Base-by-base conservation (phyloP, 176 grass and related monocot genomes). In the Lolium multiflorum region DNA sequence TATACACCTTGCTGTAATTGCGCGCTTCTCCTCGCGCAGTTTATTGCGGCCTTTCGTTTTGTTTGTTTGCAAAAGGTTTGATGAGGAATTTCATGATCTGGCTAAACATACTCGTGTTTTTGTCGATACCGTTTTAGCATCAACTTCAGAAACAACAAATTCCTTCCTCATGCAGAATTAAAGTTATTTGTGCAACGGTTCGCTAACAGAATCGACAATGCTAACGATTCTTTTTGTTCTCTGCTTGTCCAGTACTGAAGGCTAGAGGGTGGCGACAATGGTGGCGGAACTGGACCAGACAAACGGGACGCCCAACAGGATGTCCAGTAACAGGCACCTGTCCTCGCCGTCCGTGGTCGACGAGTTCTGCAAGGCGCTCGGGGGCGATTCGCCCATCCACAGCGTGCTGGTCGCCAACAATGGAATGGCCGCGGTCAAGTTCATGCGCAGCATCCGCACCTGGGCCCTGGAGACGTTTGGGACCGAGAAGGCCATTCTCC, bases 401-500 rank as follows among this genome's bases (percentile, higher is more conserved):
- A 99, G 97, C 11, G 91, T 99, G 84, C 86, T 99, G 7, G 85
- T 99, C 54, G 97, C 97, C 48, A 99, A 99, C 86, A 99, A 99
- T 91, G 97, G 97, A 41, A 99, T 99, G 97, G 97, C 97, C 0
- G 94, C 97, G 0, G 97, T 99, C 71, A 99, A 98, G 77, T 99
- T 99, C 83, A 96, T 99, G 78, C 93, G 92, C 16, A 99, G 94
- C 67, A 80, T 96, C 71, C 91, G 97, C 49, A 89, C 88, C 43
- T 99, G 97, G 97, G 97, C 97, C 21, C 78, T 92, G 66, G 85
- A 95, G 86, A 91, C 97, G 76, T 96, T 99, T 80, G 97, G 97
- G 60, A 90, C 81, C 6, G 97, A 99, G 81, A 99, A 99, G 61
- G 92, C 88, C 3, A 96, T 99, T 92, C 92, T 96, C 59, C 88